Evolutionary conservation across 2,329 filamentous ascomycete genomes (phyloP).

Genomic region (Aplosporella prunicola): DNA sequence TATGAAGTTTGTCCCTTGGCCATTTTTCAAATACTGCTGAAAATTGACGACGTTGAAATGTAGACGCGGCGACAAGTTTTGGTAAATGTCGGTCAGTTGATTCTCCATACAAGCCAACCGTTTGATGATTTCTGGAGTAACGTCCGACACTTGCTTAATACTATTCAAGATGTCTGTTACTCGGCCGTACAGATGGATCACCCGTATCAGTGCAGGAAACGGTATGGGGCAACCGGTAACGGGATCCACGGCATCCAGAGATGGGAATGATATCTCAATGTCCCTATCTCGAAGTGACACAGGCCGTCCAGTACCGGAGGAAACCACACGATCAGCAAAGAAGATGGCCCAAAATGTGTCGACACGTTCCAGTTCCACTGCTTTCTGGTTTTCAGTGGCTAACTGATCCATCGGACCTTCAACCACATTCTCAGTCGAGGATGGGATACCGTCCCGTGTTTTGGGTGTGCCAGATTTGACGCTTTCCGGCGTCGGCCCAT

Average conservation of each 20-base stretch:
- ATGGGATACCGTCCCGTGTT: too few relatives aligned
- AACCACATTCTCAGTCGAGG: slow-evolving; percentile 31
- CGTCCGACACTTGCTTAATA: slow-evolving; percentile 61
- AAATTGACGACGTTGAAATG: slow-evolving; percentile 84
- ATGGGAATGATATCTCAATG: slow-evolving; percentile 66
- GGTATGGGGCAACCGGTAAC: slow-evolving; percentile 63
- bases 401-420: slow-evolving; percentile 25
- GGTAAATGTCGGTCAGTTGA: slow-evolving; percentile 65
- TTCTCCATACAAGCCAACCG: slow-evolving; percentile 69
- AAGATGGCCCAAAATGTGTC: slow-evolving; percentile 90
- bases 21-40: slow-evolving; percentile 68
- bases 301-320: slow-evolving; percentile 73
- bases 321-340: slow-evolving; percentile 77
- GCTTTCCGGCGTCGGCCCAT: slow-evolving; percentile 47
- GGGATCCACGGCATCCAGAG: slow-evolving; percentile 42
- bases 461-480: slow-evolving; percentile 37
- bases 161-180: slow-evolving; percentile 80
- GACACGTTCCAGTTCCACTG: slow-evolving; percentile 69
- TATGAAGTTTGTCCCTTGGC: slow-evolving; percentile 80
- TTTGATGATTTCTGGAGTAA: slow-evolving; percentile 64
- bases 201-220: slow-evolving; percentile 70
- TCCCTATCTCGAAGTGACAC: slow-evolving; percentile 78
- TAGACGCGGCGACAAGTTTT: slow-evolving; percentile 62
- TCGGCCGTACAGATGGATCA: slow-evolving; percentile 76
- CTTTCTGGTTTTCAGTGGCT: slow-evolving; percentile 47